phyloP scores from a whole-genome alignment of 2,329 filamentous ascomycete species.

The Eurotiales sp. region DNA sequence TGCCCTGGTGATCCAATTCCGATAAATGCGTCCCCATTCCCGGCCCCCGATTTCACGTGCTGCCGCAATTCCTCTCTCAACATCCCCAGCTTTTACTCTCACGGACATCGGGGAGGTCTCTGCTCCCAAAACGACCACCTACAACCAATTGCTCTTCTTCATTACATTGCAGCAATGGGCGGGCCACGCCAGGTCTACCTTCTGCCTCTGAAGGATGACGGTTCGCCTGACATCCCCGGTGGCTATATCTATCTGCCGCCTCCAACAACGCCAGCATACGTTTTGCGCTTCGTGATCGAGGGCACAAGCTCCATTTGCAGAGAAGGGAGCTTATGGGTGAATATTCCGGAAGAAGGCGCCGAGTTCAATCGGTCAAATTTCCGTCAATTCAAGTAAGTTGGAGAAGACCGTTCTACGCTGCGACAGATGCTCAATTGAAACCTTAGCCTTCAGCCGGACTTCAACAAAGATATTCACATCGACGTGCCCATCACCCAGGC shows the following conservation, averaged over 20 bases:
- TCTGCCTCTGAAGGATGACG: constrained; percentile 86
- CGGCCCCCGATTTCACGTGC: not conserved
- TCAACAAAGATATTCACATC: constrained; percentile 87
- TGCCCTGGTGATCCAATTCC: not conserved
- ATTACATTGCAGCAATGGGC: constrained; percentile 20
- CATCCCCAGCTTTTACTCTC: not conserved
- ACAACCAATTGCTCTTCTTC: no score
- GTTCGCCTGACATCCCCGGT: constrained; percentile 82
- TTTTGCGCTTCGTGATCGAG: constrained; percentile 84
- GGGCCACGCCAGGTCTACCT: constrained; percentile 64
- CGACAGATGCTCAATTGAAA: not conserved
- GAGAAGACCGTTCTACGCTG: not conserved
- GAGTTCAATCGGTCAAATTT: constrained; percentile 76
- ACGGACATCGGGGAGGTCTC: not conserved
- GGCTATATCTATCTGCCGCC: constrained; percentile 90
- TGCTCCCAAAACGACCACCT: not conserved
- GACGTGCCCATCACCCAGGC: constrained; percentile 78
- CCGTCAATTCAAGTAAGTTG: constrained; percentile 77
- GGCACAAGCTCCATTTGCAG: constrained; percentile 94
- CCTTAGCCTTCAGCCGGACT: constrained; percentile 73
- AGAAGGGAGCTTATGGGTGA: constrained; percentile 93
- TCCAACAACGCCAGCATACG: constrained; percentile 67
- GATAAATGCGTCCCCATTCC: not conserved
- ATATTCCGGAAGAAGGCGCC: constrained; percentile 74
- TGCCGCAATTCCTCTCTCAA: not conserved